These are phyloP conservation scores for Ustilago crameri DNA, from an alignment of 1,284 basidiomycete genomes.

Conservation along the genomic window DNA sequence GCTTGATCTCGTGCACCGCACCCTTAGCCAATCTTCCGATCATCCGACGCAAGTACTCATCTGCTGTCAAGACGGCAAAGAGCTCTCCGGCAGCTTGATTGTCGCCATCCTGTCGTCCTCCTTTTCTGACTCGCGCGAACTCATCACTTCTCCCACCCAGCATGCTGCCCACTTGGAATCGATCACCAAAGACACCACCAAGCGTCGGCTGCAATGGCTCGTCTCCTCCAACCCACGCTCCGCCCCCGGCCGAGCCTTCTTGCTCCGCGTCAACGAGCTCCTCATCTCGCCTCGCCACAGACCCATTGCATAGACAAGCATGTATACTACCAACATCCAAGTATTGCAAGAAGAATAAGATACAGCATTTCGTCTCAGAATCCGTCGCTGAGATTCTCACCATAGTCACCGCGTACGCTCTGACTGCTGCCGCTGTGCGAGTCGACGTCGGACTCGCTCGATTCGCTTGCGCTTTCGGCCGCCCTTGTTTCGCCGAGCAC, in stretches of 20 bases:
- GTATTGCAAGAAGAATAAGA: no score
- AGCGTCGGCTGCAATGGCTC: slow-evolving; percentile 81
- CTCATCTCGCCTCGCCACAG: slow-evolving; percentile 77
- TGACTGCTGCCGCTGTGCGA: slow-evolving; percentile 41
- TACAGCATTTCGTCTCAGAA: slow-evolving; percentile 8
- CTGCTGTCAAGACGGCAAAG: slow-evolving; percentile 37
- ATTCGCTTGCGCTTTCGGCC: slow-evolving; percentile 29
- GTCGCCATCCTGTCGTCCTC: slow-evolving; percentile 41
- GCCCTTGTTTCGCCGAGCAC: slow-evolving; percentile 43
- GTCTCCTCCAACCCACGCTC: slow-evolving; percentile 77
- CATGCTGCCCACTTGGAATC: background rate
- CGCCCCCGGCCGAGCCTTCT: slow-evolving; percentile 79
- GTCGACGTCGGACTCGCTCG: slow-evolving; percentile 8
- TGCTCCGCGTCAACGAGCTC: slow-evolving; percentile 82
- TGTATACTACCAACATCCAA: background rate
- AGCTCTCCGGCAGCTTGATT: slow-evolving; percentile 38
- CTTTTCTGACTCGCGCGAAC: slow-evolving; percentile 61
- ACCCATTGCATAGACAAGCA: slow-evolving; percentile 6
- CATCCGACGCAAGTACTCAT: slow-evolving; percentile 17
- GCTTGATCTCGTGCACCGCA: slow-evolving; percentile 25
- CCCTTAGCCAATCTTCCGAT: slow-evolving; percentile 7
- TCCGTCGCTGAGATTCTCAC: slow-evolving; percentile 25
- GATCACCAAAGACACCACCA: slow-evolving; percentile 74
- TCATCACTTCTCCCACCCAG: slow-evolving; percentile 5
- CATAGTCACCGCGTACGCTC: slow-evolving; percentile 73